These are phyloP conservation scores for Mycena metata DNA, from an alignment of 768 basidiomycete genomes.

Conservation along the genomic window DNA sequence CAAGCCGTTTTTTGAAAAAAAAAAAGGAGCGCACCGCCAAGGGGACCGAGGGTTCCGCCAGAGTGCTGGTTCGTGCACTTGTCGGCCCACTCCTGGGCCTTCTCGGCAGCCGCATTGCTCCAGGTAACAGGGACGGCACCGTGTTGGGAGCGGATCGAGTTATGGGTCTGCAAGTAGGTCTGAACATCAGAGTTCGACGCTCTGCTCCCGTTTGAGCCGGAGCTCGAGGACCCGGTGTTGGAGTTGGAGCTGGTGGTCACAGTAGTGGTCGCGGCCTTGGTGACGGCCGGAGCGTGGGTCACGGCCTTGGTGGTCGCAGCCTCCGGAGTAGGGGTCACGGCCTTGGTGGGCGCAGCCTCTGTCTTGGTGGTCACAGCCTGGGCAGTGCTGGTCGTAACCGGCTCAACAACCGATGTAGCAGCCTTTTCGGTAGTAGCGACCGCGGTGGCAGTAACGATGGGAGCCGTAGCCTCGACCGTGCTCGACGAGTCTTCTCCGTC, in stretches of 20 bases:
- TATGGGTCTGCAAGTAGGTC: slow-evolving; percentile 71
- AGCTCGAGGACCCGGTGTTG: too few relatives aligned
- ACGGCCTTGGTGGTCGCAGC: slow-evolving; percentile 13
- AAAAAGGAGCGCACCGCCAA: slow-evolving; percentile 62
- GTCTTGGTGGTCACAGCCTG: not conserved
- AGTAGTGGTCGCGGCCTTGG: slow-evolving; percentile 4
- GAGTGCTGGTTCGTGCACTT: slow-evolving; percentile 79
- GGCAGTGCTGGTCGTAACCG: too few relatives aligned
- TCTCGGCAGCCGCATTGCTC: slow-evolving; percentile 67
- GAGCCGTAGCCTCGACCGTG: not conserved
- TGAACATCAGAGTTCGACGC: slow-evolving; percentile 54
- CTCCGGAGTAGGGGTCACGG: slow-evolving; percentile 8
- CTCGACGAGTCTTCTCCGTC: not conserved
- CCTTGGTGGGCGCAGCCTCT: not conserved
- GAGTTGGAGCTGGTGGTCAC: too few relatives aligned
- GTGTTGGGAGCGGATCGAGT: slow-evolving; percentile 70
- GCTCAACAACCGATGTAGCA: not conserved
- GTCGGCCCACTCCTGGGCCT: slow-evolving; percentile 79
- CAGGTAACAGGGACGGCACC: slow-evolving; percentile 76
- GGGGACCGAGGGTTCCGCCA: slow-evolving; percentile 70
- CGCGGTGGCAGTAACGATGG: too few relatives aligned
- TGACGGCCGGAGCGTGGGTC: not conserved
- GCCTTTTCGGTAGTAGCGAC: slow-evolving; percentile 1
- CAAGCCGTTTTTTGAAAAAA: not conserved
- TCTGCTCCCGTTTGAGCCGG: too few relatives aligned